These are phyloP conservation scores for Lepidium aucheri DNA, from an alignment of 345 rosid genomes.

Conservation along the genomic window DNA sequence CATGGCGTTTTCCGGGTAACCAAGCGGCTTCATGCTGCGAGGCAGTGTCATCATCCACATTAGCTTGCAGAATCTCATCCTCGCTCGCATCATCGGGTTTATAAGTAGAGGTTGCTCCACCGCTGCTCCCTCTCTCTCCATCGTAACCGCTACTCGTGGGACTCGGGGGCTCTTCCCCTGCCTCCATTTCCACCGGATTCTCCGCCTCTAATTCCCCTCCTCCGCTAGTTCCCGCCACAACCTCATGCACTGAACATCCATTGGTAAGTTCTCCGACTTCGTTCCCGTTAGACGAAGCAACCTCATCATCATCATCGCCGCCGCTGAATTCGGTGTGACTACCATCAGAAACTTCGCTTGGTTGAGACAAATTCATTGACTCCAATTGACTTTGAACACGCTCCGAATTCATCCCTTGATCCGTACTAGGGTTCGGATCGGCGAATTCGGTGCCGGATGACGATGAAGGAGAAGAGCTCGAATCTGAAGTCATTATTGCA, in stretches of 20 bases:
- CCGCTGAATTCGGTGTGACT: slow-evolving; percentile 5
- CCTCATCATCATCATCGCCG: slow-evolving; percentile 7
- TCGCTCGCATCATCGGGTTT: slow-evolving; percentile 36
- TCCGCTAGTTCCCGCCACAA: slow-evolving; percentile 9
- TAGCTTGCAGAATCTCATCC: slow-evolving; percentile 57
- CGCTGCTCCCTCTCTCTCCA: slow-evolving; percentile 88
- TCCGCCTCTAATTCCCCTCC: slow-evolving; percentile 31
- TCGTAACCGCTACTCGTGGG: slow-evolving; percentile 95
- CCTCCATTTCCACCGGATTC: slow-evolving; percentile 55
- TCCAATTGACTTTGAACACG: slow-evolving; percentile 24
- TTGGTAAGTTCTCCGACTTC: slow-evolving; percentile 19
- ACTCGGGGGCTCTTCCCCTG: slow-evolving; percentile 46
- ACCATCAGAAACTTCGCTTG: slow-evolving; percentile 20
- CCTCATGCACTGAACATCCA: background rate
- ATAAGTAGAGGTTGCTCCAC: slow-evolving; percentile 41
- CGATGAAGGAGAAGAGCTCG: slow-evolving; percentile 26
- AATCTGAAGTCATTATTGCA: slow-evolving; percentile 20
- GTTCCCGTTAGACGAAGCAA: slow-evolving; percentile 22
- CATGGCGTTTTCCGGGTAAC: slow-evolving; percentile 82
- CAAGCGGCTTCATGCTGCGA: slow-evolving; percentile 43
- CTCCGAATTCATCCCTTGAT: slow-evolving; percentile 27
- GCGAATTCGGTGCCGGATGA: slow-evolving; percentile 25
- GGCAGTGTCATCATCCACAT: slow-evolving; percentile 31
- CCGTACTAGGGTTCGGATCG: slow-evolving; percentile 27
- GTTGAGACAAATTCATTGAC: slow-evolving; percentile 25